These are phyloP conservation scores for Gnetum montanum DNA, from an alignment of 75 land plant genomes.

Conservation along the genomic window DNA sequence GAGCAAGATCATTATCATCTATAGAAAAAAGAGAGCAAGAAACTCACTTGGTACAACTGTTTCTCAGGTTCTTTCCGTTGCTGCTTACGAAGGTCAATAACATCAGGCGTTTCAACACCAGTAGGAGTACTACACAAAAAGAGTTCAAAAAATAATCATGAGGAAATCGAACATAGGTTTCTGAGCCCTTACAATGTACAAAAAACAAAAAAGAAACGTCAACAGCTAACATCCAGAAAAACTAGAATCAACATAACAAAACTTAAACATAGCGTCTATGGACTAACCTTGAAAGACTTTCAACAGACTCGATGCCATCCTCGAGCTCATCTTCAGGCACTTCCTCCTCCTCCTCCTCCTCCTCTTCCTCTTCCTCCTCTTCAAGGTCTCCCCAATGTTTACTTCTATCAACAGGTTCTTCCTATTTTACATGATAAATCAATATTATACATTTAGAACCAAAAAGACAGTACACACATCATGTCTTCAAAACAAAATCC, in stretches of 20 bases:
- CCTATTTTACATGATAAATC: slow-evolving; percentile 44
- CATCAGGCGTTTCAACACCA: slow-evolving; percentile 99
- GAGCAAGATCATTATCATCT: neutral
- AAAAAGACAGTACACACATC: neutral
- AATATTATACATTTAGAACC: no score
- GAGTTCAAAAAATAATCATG: neutral
- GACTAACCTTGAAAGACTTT: slow-evolving; percentile 79
- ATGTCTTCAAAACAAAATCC: neutral
- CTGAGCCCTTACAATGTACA: no score
- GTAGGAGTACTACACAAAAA: slow-evolving; percentile 76
- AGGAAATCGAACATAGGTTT: no score
- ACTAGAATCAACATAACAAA: neutral
- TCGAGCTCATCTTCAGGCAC: slow-evolving; percentile 81
- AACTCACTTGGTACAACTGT: slow-evolving; percentile 80
- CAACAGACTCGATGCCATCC: slow-evolving; percentile 91
- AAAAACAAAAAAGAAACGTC: neutral
- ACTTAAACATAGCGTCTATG: neutral
- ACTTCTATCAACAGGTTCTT: slow-evolving; percentile 88
- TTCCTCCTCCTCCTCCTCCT: slow-evolving; percentile 91
- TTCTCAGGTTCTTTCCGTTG: slow-evolving; percentile 95
- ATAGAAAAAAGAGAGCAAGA: neutral
- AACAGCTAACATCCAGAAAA: neutral
- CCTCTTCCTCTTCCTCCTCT: slow-evolving; percentile 95
- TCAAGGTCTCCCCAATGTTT: slow-evolving; percentile 99
- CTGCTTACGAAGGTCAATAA: slow-evolving; percentile 93